phyloP scores from a whole-genome alignment of 352 stramenopile genomes.

The Phytophthora sansomeana region DNA sequence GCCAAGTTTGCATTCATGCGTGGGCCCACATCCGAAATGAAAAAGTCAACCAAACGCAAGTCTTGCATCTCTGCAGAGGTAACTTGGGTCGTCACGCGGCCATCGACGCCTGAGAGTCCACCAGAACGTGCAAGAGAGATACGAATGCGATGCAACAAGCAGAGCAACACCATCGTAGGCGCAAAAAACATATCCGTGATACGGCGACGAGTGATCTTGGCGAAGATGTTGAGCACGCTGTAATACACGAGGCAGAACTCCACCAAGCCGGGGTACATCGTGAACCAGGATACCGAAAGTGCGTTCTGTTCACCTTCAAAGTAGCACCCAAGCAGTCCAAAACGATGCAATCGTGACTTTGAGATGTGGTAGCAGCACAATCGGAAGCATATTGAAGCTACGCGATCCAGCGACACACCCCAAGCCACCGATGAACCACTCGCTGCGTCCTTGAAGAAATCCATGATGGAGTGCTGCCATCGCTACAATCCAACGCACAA shows the following conservation, averaged over 20 bases:
- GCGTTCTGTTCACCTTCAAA: slow-evolving; percentile 58
- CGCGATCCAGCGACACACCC: slow-evolving; percentile 46
- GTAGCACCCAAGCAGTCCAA: slow-evolving; percentile 43
- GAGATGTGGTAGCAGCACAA: slow-evolving; percentile 50
- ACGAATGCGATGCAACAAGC: slow-evolving; percentile 44
- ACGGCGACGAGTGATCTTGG: slow-evolving; percentile 44
- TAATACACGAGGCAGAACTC: slow-evolving; percentile 53
- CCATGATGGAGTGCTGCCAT: slow-evolving; percentile 50
- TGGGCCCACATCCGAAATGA: slow-evolving; percentile 37
- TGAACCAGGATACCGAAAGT: slow-evolving; percentile 55
- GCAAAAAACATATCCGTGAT: slow-evolving; percentile 49
- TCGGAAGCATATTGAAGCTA: slow-evolving; percentile 53
- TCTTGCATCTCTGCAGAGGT: slow-evolving; percentile 39
- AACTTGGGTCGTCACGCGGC: slow-evolving; percentile 41
- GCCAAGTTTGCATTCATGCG: slow-evolving; percentile 43
- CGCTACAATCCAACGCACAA: slow-evolving; percentile 52
- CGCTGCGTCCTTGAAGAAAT: slow-evolving; percentile 25
- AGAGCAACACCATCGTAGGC: slow-evolving; percentile 48
- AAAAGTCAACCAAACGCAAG: slow-evolving; percentile 45
- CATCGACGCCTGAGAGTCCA: slow-evolving; percentile 33
- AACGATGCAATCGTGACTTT: slow-evolving; percentile 54
- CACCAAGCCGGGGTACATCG: slow-evolving; percentile 52
- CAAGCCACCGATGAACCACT: slow-evolving; percentile 43
- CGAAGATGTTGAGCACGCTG: slow-evolving; percentile 54
- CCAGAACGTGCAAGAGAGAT: slow-evolving; percentile 20